Evolutionary conservation across 352 stramenopile genomes (phyloP).

Genomic region (Globisporangium viniferum): DNA sequence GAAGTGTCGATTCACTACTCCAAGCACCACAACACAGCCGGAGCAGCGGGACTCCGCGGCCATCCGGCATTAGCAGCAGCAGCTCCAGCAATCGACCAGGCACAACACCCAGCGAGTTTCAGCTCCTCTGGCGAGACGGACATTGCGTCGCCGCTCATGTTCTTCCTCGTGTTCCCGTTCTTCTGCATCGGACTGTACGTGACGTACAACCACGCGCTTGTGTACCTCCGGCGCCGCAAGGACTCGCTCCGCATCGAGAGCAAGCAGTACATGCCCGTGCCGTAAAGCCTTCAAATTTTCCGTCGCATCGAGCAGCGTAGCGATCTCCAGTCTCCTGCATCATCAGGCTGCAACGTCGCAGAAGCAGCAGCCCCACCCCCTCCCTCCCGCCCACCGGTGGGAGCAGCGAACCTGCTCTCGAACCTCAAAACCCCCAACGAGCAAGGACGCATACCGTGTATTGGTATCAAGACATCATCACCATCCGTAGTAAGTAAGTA

Average conservation of each 20-base stretch:
- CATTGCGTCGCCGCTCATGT: constrained; percentile 36
- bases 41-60: constrained; percentile 25
- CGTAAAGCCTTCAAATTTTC: not conserved
- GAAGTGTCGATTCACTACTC: constrained; percentile 62
- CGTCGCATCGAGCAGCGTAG: not conserved
- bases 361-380: not conserved
- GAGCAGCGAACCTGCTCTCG: not conserved
- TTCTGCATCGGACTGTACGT: constrained; percentile 62
- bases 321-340: constrained; percentile 1
- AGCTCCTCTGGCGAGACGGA: constrained; percentile 14
- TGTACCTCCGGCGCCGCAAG: constrained; percentile 51
- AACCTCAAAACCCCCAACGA: not conserved
- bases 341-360: not conserved
- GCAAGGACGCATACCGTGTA: not conserved
- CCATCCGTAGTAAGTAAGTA: not conserved
- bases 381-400: not conserved
- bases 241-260: constrained; percentile 60
- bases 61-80: constrained; percentile 19
- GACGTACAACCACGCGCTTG: constrained; percentile 30
- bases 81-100: constrained; percentile 19
- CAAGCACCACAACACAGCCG: constrained; percentile 34
- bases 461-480: not conserved
- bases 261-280: constrained; percentile 68
- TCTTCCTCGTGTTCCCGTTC: constrained; percentile 59
- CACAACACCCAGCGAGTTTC: constrained; percentile 13